phyloP scores from a whole-genome alignment of 2,329 filamentous ascomycete genomes.

The Whalleya microplaca region DNA sequence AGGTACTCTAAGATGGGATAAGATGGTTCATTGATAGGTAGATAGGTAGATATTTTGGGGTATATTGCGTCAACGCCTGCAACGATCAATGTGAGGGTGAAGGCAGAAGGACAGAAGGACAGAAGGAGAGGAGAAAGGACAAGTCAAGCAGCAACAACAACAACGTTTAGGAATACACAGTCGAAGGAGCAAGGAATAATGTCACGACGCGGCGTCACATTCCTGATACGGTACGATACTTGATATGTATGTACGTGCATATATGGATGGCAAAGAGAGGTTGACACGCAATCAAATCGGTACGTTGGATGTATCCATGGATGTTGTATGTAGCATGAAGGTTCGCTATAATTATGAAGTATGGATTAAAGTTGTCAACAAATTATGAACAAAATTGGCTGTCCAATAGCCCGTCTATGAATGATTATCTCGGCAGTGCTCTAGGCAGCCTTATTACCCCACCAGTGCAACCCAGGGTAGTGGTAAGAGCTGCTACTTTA shows the following conservation, averaged over 20 bases:
- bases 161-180: neutral
- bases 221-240: neutral
- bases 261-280: neutral
- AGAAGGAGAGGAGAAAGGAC: too few species aligned
- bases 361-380: too few species aligned
- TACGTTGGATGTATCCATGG: too few species aligned
- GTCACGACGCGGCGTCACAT: neutral
- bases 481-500: too few species aligned
- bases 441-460: too few species aligned
- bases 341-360: too few species aligned
- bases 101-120: neutral
- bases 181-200: neutral
- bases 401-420: too few species aligned
- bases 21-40: neutral
- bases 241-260: neutral
- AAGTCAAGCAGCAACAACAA: neutral
- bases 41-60: neutral
- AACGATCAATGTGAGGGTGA: neutral
- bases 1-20: neutral
- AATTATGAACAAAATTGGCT: too few species aligned
- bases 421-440: too few species aligned
- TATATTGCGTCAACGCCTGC: neutral
- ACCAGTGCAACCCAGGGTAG: too few species aligned
- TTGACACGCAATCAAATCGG: neutral
- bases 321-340: too few species aligned